Conservation (phyloP, 768 basidiomycete species). For the Leccinum rimulosum region DNA sequence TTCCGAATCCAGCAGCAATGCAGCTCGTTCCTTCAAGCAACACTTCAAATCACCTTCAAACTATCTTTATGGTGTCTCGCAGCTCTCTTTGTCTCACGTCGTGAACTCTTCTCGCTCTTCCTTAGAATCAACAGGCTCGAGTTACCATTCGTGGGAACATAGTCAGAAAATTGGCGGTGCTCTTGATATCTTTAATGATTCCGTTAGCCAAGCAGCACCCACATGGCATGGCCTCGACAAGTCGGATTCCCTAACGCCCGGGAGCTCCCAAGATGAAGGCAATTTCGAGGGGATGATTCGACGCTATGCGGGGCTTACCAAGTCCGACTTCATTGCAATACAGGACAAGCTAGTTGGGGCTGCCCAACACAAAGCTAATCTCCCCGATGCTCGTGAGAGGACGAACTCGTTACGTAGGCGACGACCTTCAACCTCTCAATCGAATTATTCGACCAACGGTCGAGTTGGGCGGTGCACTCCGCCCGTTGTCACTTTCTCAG, state of each 20-base stretch:
- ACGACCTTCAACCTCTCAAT: constrained; percentile 81
- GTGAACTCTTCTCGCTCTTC: constrained; percentile 78
- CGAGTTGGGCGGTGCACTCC: constrained; percentile 35
- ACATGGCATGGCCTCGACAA: constrained; percentile 69
- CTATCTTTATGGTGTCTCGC: constrained; percentile 49
- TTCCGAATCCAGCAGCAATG: constrained; percentile 36
- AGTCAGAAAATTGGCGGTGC: constrained; percentile 52
- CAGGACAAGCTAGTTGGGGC: constrained; percentile 72
- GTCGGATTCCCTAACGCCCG: constrained; percentile 46
- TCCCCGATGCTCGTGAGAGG: constrained; percentile 58
- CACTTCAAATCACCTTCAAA: constrained; percentile 45
- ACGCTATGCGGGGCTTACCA: constrained; percentile 65
- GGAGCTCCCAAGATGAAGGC: constrained; percentile 50
- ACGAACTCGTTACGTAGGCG: constrained; percentile 68
- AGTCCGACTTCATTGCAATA: constrained; percentile 65
- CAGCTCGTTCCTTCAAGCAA: constrained; percentile 56
- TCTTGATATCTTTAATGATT: constrained; percentile 51
- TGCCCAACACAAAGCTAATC: constrained; percentile 53
- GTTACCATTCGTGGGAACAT: constrained; percentile 79
- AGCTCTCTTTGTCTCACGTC: constrained; percentile 67
- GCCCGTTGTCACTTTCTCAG: constrained; percentile 25
- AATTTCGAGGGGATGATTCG: constrained; percentile 68
- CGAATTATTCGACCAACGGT: constrained; percentile 62
- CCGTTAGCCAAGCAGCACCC: constrained; percentile 44
- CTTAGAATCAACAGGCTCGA: constrained; percentile 76